Conservation (phyloP, 371 early-diverging fungal species). For the Polyrhizophydium stewartii region DNA sequence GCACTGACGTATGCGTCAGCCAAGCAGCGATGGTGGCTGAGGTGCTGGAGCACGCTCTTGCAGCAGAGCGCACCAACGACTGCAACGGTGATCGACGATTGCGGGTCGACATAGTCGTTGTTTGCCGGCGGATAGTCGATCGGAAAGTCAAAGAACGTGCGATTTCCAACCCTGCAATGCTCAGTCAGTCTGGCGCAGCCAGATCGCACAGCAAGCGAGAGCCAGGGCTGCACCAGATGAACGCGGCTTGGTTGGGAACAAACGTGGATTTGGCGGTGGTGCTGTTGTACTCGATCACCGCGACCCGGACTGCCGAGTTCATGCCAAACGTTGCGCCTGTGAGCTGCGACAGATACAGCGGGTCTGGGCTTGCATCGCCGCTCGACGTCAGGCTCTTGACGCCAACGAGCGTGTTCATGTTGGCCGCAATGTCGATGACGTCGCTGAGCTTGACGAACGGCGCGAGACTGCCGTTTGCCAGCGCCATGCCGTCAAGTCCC, state of each 20-base stretch:
- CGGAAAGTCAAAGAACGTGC: not conserved
- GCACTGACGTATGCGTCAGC: not conserved
- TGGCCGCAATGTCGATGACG: not conserved
- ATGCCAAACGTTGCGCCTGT: no score
- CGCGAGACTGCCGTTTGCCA: not conserved
- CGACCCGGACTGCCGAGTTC: no score
- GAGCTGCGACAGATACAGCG: no score
- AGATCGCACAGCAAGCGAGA: not conserved
- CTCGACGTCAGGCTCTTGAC: no score
- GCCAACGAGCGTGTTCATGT: not conserved
- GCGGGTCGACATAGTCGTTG: not conserved
- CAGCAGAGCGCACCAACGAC: not conserved
- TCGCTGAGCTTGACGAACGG: not conserved
- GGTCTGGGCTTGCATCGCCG: no score
- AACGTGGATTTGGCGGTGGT: not conserved
- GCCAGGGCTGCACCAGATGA: not conserved
- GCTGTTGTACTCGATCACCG: no score
- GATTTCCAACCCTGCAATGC: not conserved
- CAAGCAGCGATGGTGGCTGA: not conserved
- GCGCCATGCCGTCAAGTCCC: not conserved
- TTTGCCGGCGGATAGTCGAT: not conserved
- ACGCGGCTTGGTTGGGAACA: not conserved
- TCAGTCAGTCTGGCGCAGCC: not conserved
- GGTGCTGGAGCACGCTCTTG: not conserved
- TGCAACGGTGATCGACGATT: not conserved